Base-by-base conservation (phyloP, 2,329 filamentous ascomycete species). In the Zymoseptoria crescenta region DNA sequence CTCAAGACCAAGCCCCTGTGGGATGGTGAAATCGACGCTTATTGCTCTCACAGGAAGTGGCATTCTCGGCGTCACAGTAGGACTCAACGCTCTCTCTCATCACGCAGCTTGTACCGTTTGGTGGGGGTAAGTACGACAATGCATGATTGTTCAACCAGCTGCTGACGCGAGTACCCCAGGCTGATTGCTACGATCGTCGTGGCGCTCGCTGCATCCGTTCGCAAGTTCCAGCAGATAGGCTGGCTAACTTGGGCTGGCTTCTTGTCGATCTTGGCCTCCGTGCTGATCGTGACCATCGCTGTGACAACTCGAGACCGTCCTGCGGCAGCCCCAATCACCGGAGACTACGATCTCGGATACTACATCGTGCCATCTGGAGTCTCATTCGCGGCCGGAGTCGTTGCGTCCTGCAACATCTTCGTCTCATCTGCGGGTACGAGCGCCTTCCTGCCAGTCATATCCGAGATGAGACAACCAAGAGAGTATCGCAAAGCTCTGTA, bases 241-340 rank as follows among this genome's bases (percentile, higher is more conserved):
- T 86, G 82, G 81, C 72, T 86, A 50, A 84, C 82, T 0, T 87
- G 81, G 79, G 78, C 77, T 9, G 84, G 84, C 0, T 85, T 86
- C 65, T 59, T 78, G 4, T 82, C 79, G 28, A 79, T 87, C 45
- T 85, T 82, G 63, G 72, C 78, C 16, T 83, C 83, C 5, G 71
- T 72, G 35, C 66, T 72, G 54, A 70, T 72, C 30, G 74, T 87
- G 45, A 69, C 72, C 24, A 60, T 73, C 13, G 82, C 79, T 5
- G 83, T 87, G 2, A 85, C 83, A 0, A 78, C 76, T 0, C 76
- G 75, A 8, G 80, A 83, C 63, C 78, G 83, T 1, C 84, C 84
- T 13, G 83, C 84, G 1, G 81, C 82, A 7, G 84, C 84, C 1
- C 84, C 84, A 1, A 77, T 81, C 62, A 79, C 77, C 0, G 84